Evolutionary conservation across 495 filamentous ascomycete species (phyloP), one percentile per base, ranked within the genome.

Genomic region (Aspergillus cristatus): DNA sequence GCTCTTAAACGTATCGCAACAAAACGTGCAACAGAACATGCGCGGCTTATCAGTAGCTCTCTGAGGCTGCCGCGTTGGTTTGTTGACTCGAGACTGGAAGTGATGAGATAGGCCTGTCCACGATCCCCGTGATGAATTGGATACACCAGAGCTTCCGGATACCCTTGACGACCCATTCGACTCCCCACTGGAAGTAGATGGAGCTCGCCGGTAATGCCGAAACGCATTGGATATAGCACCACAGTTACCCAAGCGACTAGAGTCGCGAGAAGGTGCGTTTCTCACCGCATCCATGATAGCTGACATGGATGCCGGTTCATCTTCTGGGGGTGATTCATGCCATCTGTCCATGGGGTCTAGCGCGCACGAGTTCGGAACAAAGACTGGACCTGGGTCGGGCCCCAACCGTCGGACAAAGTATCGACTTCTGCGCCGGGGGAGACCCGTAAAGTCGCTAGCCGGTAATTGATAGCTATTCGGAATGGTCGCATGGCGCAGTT

Each of bases 271-370:
- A 57, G 58, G 48, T 13, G 50, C 64, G 18, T 62, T 66, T 15
- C 72, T 74, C 14, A 86, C 65, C 39, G 82, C 82, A 38, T 76
- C 67, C 13, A 78, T 76, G 56, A 88, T 86, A 46, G 74, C 83
- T 7, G 73, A 73, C 31, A 84, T 67, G 11, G 78, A 73, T 31
- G 82, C 83, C 24, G 83, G 79, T 71, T 88, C 83, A 60, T 86
- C 68, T 59, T 86, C 82, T 6, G 82, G 82, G 1, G 83, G 83
- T 37, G 81, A 84, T 53, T 78, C 63, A 53, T 78, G 70, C 82
- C 82, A 88, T 65, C 83, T 60, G 53, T 88, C 79, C 36, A 88
- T 58, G 6, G 83, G 82, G 51, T 54, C 45, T 13, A 38, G 26
- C 12, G 37, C 22, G 7, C 4, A 15, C 12, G 32, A 14, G 18